Base-by-base conservation (phyloP, 2,329 filamentous ascomycete genomes). In the Trichophyton equinum region DNA sequence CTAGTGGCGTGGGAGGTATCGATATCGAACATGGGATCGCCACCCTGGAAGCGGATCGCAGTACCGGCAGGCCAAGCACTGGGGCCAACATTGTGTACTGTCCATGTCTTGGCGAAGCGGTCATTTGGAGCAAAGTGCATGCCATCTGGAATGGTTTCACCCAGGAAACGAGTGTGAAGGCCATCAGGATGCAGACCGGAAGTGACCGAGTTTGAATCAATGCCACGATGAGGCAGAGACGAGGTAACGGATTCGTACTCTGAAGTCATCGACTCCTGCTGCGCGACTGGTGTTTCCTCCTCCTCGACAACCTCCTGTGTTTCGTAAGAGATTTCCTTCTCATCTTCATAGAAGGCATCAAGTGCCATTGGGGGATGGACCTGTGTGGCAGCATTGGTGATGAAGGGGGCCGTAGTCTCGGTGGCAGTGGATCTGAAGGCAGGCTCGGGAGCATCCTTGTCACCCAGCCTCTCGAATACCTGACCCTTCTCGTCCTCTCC, bases 11-110 rank as follows among this genome's bases (percentile, higher is more conserved):
- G 88, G 64, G 81, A 82, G 58, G 87, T 85, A 72, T 96, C 89
- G 60, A 96, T 82, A 66, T 91, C 88, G 68, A 95, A 89, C 94
- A 99, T 97, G 76, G 92, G 91, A 73, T 97, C 92, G 58, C 94
- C 94, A 62, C 92, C 91, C 62, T 95, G 87, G 70, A 91, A 96
- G 74, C 88, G 27, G 27, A 30, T 6, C 7, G 6, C 27, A 7
- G 27, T 7, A 30, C 27, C 27, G 6, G 27, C 27, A 30, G 27
- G 27, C 27, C 27, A 89, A 67, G 97, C 88, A 61, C 86, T 87
- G 79, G 83, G 83, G 30, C 94, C 92, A 20, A 87, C 85, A 71
- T 99, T 99, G 69, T 85, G 86, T 46, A 99, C 81, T 59, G 88
- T 87, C 94, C 94, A 99, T 1, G 88, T 89, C 75, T 99, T 91